Evolutionary conservation across 176 grass and related monocot species (phyloP).

Genomic region (Pontederia paniculata): DNA sequence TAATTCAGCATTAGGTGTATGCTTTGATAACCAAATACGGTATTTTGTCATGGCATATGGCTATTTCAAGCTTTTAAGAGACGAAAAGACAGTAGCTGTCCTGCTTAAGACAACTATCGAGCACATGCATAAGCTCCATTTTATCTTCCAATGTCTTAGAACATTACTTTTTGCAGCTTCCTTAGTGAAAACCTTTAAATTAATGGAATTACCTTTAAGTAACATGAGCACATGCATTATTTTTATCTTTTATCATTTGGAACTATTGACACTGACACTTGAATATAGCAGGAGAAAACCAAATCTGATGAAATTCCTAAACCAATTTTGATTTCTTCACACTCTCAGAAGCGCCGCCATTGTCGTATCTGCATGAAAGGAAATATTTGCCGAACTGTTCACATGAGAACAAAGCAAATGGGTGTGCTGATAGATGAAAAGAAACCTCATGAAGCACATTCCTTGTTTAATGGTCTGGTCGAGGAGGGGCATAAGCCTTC

Average conservation of each 20-base stretch:
- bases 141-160: too few relatives aligned
- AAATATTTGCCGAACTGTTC: slow-evolving; percentile 46
- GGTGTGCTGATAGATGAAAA: slow-evolving; percentile 45
- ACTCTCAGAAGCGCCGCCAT: not conserved
- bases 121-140: too few relatives aligned
- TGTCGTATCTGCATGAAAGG: slow-evolving; percentile 55
- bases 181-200: too few relatives aligned
- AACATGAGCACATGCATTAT: too few relatives aligned
- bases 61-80: too few relatives aligned
- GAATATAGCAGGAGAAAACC: not conserved
- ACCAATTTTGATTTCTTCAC: not conserved
- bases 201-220: too few relatives aligned
- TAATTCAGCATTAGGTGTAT: too few relatives aligned
- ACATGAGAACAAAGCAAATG: slow-evolving; percentile 54
- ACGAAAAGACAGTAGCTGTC: too few relatives aligned
- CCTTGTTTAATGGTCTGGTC: slow-evolving; percentile 36
- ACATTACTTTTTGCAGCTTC: too few relatives aligned
- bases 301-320: not conserved
- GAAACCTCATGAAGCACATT: slow-evolving; percentile 48
- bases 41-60: too few relatives aligned
- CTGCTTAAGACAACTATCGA: too few relatives aligned
- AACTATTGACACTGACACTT: not conserved
- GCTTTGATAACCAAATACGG: too few relatives aligned
- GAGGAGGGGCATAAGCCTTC: slow-evolving; percentile 79
- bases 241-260: not conserved